Conservation (phyloP, 140 eudicot genomes). For the Anethum foeniculum region DNA sequence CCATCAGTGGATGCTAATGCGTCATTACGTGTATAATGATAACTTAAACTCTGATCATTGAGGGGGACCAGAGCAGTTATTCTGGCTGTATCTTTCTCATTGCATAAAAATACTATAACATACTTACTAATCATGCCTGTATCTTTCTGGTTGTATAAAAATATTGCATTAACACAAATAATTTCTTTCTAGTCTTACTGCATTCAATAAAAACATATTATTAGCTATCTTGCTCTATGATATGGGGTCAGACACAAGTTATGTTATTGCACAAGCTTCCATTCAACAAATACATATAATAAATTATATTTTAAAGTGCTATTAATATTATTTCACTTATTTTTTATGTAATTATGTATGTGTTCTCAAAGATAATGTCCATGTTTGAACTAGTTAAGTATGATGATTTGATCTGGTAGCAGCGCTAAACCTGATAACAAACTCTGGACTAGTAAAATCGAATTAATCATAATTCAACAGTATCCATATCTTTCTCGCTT, state of each 20-base stretch:
- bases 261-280: background rate
- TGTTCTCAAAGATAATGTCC: too few species aligned
- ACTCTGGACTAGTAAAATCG: background rate
- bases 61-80: background rate
- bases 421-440: background rate
- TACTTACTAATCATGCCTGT: background rate
- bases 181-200: background rate
- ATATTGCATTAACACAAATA: background rate
- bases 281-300: background rate
- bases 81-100: background rate
- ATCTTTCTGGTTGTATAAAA: background rate
- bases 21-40: background rate
- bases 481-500: too few species aligned
- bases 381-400: too few species aligned
- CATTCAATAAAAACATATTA: background rate
- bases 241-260: background rate
- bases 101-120: background rate
- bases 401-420: too few species aligned
- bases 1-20: background rate
- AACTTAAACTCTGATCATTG: constrained; percentile 1
- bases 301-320: background rate
- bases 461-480: too few species aligned
- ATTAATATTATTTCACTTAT: too few species aligned
- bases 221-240: background rate
- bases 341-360: background rate